phyloP scores from a whole-genome alignment of 75 land plant genomes.

The Ceratopteris richardii region DNA sequence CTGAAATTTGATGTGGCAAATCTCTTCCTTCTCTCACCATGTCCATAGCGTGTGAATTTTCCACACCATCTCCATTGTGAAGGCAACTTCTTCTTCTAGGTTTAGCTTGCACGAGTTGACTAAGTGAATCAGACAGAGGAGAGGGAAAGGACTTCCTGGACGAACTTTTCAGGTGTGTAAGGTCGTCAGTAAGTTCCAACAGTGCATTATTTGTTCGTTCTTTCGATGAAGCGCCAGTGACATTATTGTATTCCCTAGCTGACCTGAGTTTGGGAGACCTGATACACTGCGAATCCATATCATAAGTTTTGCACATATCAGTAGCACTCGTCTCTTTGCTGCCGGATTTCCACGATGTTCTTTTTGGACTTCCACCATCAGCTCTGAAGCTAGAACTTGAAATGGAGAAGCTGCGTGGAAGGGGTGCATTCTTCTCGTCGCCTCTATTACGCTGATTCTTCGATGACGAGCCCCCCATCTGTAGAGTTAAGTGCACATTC shows the following conservation, averaged over 20 bases:
- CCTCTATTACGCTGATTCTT: not conserved
- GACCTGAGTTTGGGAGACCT: not conserved
- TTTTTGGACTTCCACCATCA: not conserved
- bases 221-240: not conserved
- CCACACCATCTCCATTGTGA: too few relatives aligned
- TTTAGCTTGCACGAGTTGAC: too few relatives aligned
- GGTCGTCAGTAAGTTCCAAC: too few relatives aligned
- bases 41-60: not conserved
- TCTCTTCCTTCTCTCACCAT: not conserved
- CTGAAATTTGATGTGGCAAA: not conserved
- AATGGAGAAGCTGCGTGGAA: not conserved
- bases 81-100: too few relatives aligned
- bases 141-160: too few relatives aligned
- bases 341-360: not conserved
- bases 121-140: too few relatives aligned
- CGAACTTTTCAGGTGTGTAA: too few relatives aligned
- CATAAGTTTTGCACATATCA: too few relatives aligned
- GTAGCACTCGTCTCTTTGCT: not conserved
- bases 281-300: not conserved
- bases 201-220: too few relatives aligned
- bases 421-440: not conserved
- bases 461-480: slow-evolving; percentile 3
- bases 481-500: too few relatives aligned
- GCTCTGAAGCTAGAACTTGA: not conserved
- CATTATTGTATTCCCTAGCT: not conserved